Base-by-base conservation (phyloP, 345 rosid species). In the Populus nigra region DNA sequence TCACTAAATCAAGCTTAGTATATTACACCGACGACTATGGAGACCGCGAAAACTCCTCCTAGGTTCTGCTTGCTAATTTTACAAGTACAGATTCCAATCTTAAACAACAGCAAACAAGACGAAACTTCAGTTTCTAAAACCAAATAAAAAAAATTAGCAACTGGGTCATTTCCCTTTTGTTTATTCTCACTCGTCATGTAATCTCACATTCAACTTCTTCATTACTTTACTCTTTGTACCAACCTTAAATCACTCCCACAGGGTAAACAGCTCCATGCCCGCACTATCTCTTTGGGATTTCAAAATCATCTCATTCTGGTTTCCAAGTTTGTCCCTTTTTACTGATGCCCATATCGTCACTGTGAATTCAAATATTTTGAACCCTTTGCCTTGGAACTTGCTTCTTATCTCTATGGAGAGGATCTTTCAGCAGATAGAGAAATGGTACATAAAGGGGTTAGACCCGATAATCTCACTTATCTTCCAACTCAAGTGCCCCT, bases 321-420 rank as follows among this genome's bases (percentile, higher is more conserved):
- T 41, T 92, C 90, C 8, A 90, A 86, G 85, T 88, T 93, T n/a
- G 86, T 88, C 55, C 76, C 84, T 53, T 88, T 91, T 76, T 93
- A 92, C 78, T 1, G 84, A 88, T 75, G 93, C 91, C 75, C 84
- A 61, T 0, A 43, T 47, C 8, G 71, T 88, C 59, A 76, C 38
- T 16, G 86, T 86, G 71, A 86, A 84, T 79, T 88, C 91, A 1
- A 76, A 77, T 22, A 39, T 86, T 62, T 70, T 84, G 49, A 67
- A 79, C 69, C 89, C 92, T 8, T 85, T 89, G 59, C 88, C 92
- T 67, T 92, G 98, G 98, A 93, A 92, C 88, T 29, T 90, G 57
- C 90, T 93, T 74, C 90, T 93, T 74, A 85, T 93, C 27, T 53
- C 87, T 68, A 67, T 38, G 68, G 31, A 20, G 90, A 88, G 81